Base-by-base conservation (phyloP, 2,329 filamentous ascomycete genomes). In the Neofusicoccum umdonicola region DNA sequence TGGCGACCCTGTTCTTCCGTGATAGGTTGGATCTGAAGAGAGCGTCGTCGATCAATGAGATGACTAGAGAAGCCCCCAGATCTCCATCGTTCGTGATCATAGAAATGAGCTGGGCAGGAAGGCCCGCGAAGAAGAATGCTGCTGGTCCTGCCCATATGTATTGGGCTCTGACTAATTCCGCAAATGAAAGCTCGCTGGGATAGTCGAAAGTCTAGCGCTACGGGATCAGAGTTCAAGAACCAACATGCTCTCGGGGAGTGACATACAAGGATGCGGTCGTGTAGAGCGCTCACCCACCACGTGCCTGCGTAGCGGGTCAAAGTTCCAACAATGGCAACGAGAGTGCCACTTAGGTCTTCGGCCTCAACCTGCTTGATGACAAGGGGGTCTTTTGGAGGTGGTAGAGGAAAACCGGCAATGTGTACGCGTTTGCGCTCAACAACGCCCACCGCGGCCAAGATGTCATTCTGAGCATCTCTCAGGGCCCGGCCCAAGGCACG, bases 381-480 rank as follows among this genome's bases (percentile, higher is more conserved):
- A 22, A 1, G 37, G n/a, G 63, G 45, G 39, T 65, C 64, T 48
- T 65, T 65, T 5, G 47, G 60, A 12, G 52, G 58, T 27, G 64
- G 50, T 4, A 58, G 12, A n/a, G 52, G 39, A 22, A 61, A 42
- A 4, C 61, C 52, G 4, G 60, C 50, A 44, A 64, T 42, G 15
- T 51, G 42, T n/a, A 64, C 54, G n/a, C 61, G 52, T 52, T 71
- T 77, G 65, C 77, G 72, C 68, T 81, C 79, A 0, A 82, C 78
- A 0, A 83, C 80, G 19, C 81, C 81, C 9, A 83, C 79, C 0
- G 81, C 77, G 19, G 77, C 79, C 4, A 82, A 74, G 1, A 82
- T 77, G 67, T 81, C 79, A 51, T 83, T 83, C 63, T 81, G 79
- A 7, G 81, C 80, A 61, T 77, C 74, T 60, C 81, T 74, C 42